Evolutionary conservation across 2,329 filamentous ascomycete species (phyloP).

Genomic region (Whalleya microplaca): DNA sequence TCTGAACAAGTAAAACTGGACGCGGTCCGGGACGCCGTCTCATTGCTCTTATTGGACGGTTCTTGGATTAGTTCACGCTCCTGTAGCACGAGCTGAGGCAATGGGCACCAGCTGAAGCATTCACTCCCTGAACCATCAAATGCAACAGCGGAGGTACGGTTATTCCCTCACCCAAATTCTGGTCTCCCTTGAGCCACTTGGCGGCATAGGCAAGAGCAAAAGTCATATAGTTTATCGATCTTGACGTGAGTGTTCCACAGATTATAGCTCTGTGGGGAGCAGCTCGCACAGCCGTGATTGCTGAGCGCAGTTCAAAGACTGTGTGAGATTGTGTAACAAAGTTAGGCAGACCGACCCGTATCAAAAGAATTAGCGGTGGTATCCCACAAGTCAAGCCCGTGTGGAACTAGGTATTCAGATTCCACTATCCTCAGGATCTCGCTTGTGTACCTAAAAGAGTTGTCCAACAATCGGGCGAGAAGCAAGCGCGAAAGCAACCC

Average conservation of each 20-base stretch:
- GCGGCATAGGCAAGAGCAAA: constrained; percentile 3
- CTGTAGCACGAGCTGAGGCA: constrained; percentile 22
- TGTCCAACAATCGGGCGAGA: background rate
- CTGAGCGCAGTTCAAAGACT: constrained; percentile 11
- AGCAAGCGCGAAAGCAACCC: background rate
- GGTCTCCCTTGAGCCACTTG: background rate
- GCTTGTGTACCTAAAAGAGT: no score
- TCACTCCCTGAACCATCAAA: background rate
- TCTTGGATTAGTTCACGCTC: constrained; percentile 10
- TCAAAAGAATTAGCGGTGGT: background rate
- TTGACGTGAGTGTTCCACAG: background rate
- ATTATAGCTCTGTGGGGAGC: constrained; percentile 12
- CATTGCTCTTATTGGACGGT: constrained; percentile 16
- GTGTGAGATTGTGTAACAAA: constrained; percentile 10
- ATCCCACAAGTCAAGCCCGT: background rate
- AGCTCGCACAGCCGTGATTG: constrained; percentile 23
- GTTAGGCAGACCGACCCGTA: constrained; percentile 9
- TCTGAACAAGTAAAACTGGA: constrained; percentile 4
- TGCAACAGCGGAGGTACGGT: background rate
- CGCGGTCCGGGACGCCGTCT: constrained; percentile 16
- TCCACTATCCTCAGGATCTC: background rate
- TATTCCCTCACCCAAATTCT: constrained; percentile 4
- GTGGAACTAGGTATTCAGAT: background rate
- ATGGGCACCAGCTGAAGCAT: constrained; percentile 15
- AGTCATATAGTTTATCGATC: background rate